Percentiles rank a stretch among this genome's conserved stretches.
phyloP scores from a whole-genome alignment of 345 rosid genomes.

The Bruguiera gymnorhiza region DNA sequence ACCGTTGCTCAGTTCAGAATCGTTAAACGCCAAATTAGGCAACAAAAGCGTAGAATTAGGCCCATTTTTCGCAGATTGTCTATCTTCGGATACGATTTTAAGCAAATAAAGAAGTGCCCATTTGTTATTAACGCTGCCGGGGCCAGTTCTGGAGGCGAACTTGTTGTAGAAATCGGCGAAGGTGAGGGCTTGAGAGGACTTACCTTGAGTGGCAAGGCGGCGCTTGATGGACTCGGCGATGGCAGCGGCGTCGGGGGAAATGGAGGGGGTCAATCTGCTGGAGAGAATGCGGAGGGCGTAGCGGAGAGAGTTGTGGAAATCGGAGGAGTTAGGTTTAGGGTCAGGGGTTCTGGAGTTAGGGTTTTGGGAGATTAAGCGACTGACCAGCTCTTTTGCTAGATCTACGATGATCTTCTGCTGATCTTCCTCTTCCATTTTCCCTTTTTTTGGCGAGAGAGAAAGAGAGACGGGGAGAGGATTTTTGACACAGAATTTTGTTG shows the following conservation, averaged over 20 bases:
- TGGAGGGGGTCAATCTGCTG: conserved; percentile 78
- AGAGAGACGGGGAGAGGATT: neutral
- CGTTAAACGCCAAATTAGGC: conserved; percentile 55
- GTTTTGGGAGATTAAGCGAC: conserved; percentile 60
- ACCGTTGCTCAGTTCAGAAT: conserved; percentile 25
- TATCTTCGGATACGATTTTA: conserved; percentile 70
- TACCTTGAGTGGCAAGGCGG: conserved; percentile 83
- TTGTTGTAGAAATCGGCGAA: conserved; percentile 76
- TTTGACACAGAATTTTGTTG: neutral
- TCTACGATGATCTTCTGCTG: conserved; percentile 57
- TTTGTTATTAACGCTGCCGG: conserved; percentile 81
- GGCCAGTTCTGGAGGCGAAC: conserved; percentile 82
- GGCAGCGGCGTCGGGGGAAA: conserved; percentile 71
- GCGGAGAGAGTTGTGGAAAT: conserved; percentile 57
- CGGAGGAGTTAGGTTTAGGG: conserved; percentile 42
- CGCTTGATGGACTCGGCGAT: conserved; percentile 93
- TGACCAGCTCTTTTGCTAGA: conserved; percentile 82
- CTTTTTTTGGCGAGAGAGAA: neutral
- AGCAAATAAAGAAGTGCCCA: conserved; percentile 92
- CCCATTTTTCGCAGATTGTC: conserved; percentile 34
- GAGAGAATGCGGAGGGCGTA: conserved; percentile 85
- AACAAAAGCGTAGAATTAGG: conserved; percentile 43
- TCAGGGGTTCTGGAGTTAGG: conserved; percentile 32
- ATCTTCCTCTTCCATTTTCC: conserved; percentile 82
- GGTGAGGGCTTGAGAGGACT: conserved; percentile 81